Conservation (phyloP, 164 flowering plant genomes). For the Umbilicus rupestris region DNA sequence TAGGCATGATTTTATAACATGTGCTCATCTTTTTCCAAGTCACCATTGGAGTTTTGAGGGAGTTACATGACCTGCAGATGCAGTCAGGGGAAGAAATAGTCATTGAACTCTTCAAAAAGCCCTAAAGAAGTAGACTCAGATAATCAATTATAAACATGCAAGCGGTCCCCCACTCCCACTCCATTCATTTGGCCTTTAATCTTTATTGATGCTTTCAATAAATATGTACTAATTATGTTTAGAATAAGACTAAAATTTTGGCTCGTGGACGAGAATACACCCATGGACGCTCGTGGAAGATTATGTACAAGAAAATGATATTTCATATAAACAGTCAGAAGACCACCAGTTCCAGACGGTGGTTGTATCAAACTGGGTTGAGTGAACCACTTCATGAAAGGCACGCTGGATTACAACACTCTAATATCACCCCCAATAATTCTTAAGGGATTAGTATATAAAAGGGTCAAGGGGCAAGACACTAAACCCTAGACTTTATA, state of each 20-base stretch:
- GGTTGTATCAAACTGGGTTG: constrained; percentile 3
- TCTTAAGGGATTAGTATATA: not conserved
- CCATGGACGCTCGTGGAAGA: constrained; percentile 21
- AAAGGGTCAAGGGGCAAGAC: not conserved
- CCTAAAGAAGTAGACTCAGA: not conserved
- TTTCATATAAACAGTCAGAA: not conserved
- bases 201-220: constrained; percentile 22
- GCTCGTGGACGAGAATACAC: constrained; percentile 13
- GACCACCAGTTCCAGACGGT: not conserved
- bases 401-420: not conserved
- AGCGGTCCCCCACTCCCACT: not conserved
- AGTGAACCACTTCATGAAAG: not conserved
- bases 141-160: not conserved
- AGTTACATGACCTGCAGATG: constrained; percentile 15
- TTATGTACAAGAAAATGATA: not conserved
- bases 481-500: not conserved
- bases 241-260: constrained; percentile 9
- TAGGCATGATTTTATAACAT: not conserved
- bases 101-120: constrained; percentile 1
- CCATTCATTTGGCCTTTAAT: not conserved
- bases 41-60: not conserved
- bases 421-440: not conserved
- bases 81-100: constrained; percentile 23
- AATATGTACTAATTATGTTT: constrained; percentile 12
- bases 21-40: not conserved